Evolutionary conservation across 352 stramenopile genomes (phyloP), one percentile per base, ranked within the genome.

Genomic region (Phytophthora lateralis): DNA sequence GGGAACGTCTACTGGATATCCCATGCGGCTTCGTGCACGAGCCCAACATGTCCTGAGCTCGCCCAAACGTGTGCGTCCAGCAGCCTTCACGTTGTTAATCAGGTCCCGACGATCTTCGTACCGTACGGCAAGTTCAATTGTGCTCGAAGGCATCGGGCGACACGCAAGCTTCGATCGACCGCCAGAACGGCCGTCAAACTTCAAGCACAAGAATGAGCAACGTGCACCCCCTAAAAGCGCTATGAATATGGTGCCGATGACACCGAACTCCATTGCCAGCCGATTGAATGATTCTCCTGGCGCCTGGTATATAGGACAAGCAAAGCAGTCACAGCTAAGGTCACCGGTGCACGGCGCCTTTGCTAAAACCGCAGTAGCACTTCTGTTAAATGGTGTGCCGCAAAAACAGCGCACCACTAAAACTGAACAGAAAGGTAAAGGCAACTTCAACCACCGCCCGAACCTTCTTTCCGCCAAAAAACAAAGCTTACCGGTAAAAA

Each of bases 401-500:
- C 48, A 69, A 60, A 69, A 54, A 69, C 60, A 24, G 43, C 39
- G 54, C 54, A 43, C 53, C 43, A 48, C 41, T 37, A 54, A 24
- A 24, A 24, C 21, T 30, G 26, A 30, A 30, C 4, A 30, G 29
- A 12, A 34, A 34, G 10, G 10, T 35, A 18, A 21, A 54, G 24
- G n/a, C 37, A 64, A 59, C 45, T 69, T 69, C 60, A 69, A 69
- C 60, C 58, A 60, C 58, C 42, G 48, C 18, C 9, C 21, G 21
- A 24, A 24, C 21, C 52, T 60, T 41, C 52, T 51, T 24, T 17
- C n/a, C n/a, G 14, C 9, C 26, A 48, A 15, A 39, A 55, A 35
- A 38, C 18, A 14, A n/a, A n/a, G n/a, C n/a, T n/a, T n/a, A n/a
- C n/a, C n/a, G n/a, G n/a, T n/a, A n/a, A n/a, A n/a, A n/a, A n/a